Evolutionary conservation across 495 filamentous ascomycete species (phyloP).

Genomic region (Xylaria acuta): DNA sequence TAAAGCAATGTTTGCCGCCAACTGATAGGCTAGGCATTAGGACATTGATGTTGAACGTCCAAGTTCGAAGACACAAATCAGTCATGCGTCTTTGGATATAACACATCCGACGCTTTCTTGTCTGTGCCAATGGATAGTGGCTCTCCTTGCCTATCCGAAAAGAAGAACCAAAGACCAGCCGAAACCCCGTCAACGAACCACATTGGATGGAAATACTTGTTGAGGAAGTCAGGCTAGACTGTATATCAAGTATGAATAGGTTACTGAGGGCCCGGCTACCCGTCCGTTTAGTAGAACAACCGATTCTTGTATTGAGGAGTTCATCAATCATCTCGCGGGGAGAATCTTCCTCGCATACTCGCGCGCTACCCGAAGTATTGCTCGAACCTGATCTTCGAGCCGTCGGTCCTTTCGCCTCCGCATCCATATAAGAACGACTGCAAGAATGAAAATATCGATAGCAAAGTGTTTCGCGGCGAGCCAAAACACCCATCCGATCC

Average conservation of each 20-base stretch:
- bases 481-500: slow-evolving; percentile 76
- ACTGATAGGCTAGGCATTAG: not conserved
- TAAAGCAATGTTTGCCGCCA: not conserved
- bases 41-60: not conserved
- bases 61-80: slow-evolving; percentile 3
- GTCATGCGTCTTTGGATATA: not conserved
- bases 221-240: not conserved
- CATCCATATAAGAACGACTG: slow-evolving; percentile 78
- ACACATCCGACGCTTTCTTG: not conserved
- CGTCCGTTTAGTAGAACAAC: not conserved
- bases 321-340: slow-evolving; percentile 54
- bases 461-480: slow-evolving; percentile 72
- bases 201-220: not conserved
- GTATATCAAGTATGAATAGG: not conserved
- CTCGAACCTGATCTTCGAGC: slow-evolving; percentile 75
- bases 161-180: not conserved
- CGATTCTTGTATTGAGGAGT: not conserved
- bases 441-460: slow-evolving; percentile 72
- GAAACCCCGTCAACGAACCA: not conserved
- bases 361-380: slow-evolving; percentile 66
- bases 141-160: not conserved
- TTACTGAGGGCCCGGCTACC: not conserved
- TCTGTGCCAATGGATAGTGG: not conserved
- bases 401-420: slow-evolving; percentile 75
- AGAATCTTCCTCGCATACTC: slow-evolving; percentile 63